phyloP scores from a whole-genome alignment of 75 land plant genomes.

The Selaginella tamariscina region DNA sequence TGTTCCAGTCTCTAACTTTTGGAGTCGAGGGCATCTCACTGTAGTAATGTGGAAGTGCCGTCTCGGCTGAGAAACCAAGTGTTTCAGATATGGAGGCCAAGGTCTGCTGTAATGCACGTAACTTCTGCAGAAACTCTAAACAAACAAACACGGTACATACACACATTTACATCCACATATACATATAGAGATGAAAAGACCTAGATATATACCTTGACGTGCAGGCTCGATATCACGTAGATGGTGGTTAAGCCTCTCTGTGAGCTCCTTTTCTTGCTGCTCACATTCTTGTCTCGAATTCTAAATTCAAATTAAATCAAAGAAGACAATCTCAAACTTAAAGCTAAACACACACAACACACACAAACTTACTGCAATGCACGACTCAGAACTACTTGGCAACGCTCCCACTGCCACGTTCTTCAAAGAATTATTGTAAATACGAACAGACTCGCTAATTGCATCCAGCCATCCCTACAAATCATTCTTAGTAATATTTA shows the following conservation, averaged over 20 bases:
- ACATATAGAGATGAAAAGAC: neutral
- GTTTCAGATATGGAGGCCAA: constrained; percentile 22
- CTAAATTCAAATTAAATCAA: no score
- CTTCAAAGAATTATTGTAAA: constrained; percentile 24
- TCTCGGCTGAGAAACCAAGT: constrained; percentile 18
- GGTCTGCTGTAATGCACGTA: constrained; percentile 25
- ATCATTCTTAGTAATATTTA: no score
- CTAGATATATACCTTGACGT: constrained; percentile 17
- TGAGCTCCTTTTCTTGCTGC: constrained; percentile 30
- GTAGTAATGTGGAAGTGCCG: constrained; percentile 1
- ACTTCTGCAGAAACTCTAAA: constrained; percentile 27
- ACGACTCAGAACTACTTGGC: constrained; percentile 5
- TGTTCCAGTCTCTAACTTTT: no score
- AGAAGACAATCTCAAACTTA: no score
- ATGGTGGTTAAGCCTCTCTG: constrained; percentile 21
- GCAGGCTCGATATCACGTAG: constrained; percentile 28
- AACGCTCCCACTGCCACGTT: constrained; percentile 22
- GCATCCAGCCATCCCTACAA: constrained; percentile 33
- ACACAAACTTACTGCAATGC: no score
- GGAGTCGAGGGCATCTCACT: constrained; percentile 9
- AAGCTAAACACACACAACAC: no score
- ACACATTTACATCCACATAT: no score
- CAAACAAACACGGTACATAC: neutral
- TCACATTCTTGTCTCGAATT: constrained; percentile 28
- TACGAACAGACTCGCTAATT: constrained; percentile 24